Evolutionary conservation across 371 early-diverging fungal species (phyloP).

Genomic region (Apophysomyces elegans): DNA sequence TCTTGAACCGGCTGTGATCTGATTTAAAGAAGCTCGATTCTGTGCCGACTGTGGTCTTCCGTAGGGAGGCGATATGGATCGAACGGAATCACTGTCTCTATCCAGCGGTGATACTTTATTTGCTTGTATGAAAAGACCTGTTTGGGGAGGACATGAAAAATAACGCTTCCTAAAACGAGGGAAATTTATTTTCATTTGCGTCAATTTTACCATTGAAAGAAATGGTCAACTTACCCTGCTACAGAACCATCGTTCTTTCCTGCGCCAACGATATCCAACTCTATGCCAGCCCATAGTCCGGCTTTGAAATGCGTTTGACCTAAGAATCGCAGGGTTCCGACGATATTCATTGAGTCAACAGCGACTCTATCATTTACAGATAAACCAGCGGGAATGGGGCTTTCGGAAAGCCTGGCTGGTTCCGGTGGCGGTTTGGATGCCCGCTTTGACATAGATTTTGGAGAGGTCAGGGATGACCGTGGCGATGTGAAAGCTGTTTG

Average conservation of each 20-base stretch:
- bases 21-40: conserved; percentile 42
- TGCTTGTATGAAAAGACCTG: conserved; percentile 71
- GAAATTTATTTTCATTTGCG: conserved; percentile 7
- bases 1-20: conserved; percentile 58
- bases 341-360: conserved; percentile 68
- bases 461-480: conserved; percentile 29
- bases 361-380: conserved; percentile 67
- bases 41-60: conserved; percentile 11
- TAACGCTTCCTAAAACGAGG: conserved; percentile 50
- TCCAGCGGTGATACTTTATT: conserved; percentile 60
- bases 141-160: conserved; percentile 66
- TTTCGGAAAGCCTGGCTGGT: conserved; percentile 13
- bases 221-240: conserved; percentile 51
- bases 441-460: conserved; percentile 19
- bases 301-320: conserved; percentile 71
- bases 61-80: conserved; percentile 40
- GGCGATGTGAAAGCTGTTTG: conserved; percentile 32
- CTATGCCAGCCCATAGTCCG: conserved; percentile 82
- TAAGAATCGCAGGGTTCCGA: conserved; percentile 76
- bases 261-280: conserved; percentile 66
- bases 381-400: conserved; percentile 12
- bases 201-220: not conserved
- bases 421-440: conserved; percentile 16
- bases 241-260: conserved; percentile 82
- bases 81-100: conserved; percentile 32